A percentile compares a stretch with the other conserved stretches of the same genome.
Evolutionary conservation across 2,329 filamentous ascomycete genomes (phyloP).

Genomic region (Aspergillus luchuensis): DNA sequence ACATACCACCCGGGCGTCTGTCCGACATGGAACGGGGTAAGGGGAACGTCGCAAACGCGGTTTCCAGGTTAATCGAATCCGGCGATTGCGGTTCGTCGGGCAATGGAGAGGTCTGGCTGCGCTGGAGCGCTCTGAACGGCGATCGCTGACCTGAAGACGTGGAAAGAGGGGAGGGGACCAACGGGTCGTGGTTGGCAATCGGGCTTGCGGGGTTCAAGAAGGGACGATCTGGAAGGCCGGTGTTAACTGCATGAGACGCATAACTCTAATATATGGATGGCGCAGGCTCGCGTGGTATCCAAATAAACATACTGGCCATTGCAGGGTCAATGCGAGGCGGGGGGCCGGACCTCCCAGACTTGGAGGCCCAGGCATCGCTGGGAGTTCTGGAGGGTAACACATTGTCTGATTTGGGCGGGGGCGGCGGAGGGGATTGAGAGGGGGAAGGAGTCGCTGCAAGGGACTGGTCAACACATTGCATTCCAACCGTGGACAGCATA

Average conservation of each 20-base stretch:
- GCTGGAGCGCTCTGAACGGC: slow-evolving; percentile 39
- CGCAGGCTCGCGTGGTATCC: not conserved
- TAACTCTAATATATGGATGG: not conserved
- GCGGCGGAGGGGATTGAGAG: slow-evolving; percentile 26
- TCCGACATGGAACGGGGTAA: slow-evolving; percentile 37
- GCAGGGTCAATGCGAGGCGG: slow-evolving; percentile 60
- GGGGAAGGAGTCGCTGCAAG: slow-evolving; percentile 17
- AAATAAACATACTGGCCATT: slow-evolving; percentile 59
- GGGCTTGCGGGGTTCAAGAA: slow-evolving; percentile 59
- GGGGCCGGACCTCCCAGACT: slow-evolving; percentile 49
- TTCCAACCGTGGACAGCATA: not conserved
- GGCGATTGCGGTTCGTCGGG: slow-evolving; percentile 47
- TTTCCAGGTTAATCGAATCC: slow-evolving; percentile 53
- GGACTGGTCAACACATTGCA: slow-evolving; percentile 9
- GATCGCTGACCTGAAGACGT: slow-evolving; percentile 52
- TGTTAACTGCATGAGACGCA: slow-evolving; percentile 6
- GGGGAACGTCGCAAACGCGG: slow-evolving; percentile 58
- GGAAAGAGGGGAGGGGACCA: slow-evolving; percentile 65
- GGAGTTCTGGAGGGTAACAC: slow-evolving; percentile 27
- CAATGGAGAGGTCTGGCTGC: slow-evolving; percentile 44
- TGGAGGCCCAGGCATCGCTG: slow-evolving; percentile 30
- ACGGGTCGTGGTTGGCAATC: slow-evolving; percentile 60
- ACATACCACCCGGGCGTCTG: slow-evolving; percentile 26
- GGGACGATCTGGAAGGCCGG: slow-evolving; percentile 37
- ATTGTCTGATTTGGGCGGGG: slow-evolving; percentile 31